Evolutionary conservation across 2,329 filamentous ascomycete genomes (phyloP).

Genomic region (Teratosphaeriaceae sp.): DNA sequence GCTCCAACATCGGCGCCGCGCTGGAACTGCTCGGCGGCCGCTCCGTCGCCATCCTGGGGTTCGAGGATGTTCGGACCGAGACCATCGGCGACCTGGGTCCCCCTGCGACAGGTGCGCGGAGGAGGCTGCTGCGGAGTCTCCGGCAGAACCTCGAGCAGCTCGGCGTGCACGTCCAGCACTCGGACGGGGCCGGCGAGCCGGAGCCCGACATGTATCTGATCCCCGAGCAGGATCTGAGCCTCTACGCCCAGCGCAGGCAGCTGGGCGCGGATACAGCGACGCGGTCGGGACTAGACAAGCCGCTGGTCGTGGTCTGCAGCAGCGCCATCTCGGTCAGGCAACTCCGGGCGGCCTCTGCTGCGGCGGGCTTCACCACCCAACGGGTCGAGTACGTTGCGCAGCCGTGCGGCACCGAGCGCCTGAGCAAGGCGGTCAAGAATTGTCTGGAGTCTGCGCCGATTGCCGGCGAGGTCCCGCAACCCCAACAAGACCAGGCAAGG

Average conservation of each 20-base stretch:
- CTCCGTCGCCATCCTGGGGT: too few relatives aligned
- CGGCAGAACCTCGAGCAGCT: constrained; percentile 15
- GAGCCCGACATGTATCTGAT: constrained; percentile 17
- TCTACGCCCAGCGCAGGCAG: constrained; percentile 9
- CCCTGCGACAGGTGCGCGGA: too few relatives aligned
- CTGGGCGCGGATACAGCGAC: not conserved
- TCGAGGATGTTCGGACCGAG: too few relatives aligned
- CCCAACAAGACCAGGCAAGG: not conserved
- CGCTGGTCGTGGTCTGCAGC: constrained; percentile 21
- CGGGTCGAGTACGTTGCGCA: constrained; percentile 21
- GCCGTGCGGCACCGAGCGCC: constrained; percentile 18
- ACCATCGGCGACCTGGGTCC: too few relatives aligned
- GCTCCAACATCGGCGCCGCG: too few relatives aligned
- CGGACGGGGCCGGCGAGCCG: constrained; percentile 5
- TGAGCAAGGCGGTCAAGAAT: constrained; percentile 16
- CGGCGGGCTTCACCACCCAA: constrained; percentile 12
- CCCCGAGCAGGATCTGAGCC: constrained; percentile 16
- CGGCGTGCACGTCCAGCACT: constrained; percentile 10
- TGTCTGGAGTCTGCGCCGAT: constrained; percentile 7
- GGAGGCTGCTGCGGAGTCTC: constrained; percentile 12
- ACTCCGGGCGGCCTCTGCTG: constrained; percentile 7
- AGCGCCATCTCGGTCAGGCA: constrained; percentile 19
- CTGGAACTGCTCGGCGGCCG: too few relatives aligned
- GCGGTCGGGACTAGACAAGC: constrained; percentile 6
- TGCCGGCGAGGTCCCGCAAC: not conserved